Percentiles rank a stretch among this genome's conserved stretches.
These are phyloP conservation scores for Penicillium sp. DNA, from an alignment of 2,329 filamentous ascomycete species.

Conservation along the genomic window DNA sequence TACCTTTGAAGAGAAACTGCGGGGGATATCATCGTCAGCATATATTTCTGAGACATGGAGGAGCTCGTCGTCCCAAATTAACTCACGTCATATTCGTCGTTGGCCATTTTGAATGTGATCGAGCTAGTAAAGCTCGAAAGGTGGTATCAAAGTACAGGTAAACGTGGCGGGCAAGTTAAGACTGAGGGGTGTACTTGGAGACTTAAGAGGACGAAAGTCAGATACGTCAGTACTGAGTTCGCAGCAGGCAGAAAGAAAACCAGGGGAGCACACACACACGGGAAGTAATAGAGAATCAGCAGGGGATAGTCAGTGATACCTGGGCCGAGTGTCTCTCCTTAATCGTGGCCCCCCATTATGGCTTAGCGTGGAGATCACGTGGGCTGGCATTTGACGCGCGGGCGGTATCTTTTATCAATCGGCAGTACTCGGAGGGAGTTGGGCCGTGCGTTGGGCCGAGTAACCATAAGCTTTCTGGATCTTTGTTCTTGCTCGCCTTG, in stretches of 20 bases:
- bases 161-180: conserved; percentile 5
- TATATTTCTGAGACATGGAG: conserved; percentile 12
- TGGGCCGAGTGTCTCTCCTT: conserved; percentile 22
- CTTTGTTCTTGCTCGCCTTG: background rate
- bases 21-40: conserved; percentile 31
- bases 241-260: background rate
- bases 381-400: conserved; percentile 3
- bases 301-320: conserved; percentile 21
- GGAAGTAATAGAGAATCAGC: conserved; percentile 17
- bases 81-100: conserved; percentile 99
- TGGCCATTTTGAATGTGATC: conserved; percentile 68
- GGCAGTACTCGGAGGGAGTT: too few relatives aligned
- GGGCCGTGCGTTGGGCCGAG: too few relatives aligned
- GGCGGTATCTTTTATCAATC: conserved; percentile 4
- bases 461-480: background rate
- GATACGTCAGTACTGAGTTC: background rate
- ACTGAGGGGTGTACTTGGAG: background rate
- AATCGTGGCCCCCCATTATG: conserved; percentile 11
- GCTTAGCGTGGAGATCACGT: conserved; percentile 19
- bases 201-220: background rate
- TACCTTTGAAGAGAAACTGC: conserved; percentile 99
- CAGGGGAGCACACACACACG: conserved; percentile 5
- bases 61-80: background rate
- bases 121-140: conserved; percentile 17
- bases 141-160: conserved; percentile 17